Evolutionary conservation across 2,329 filamentous ascomycete species (phyloP), one percentile per base, ranked within the genome.

Genomic region (Blastomyces gilchristii): DNA sequence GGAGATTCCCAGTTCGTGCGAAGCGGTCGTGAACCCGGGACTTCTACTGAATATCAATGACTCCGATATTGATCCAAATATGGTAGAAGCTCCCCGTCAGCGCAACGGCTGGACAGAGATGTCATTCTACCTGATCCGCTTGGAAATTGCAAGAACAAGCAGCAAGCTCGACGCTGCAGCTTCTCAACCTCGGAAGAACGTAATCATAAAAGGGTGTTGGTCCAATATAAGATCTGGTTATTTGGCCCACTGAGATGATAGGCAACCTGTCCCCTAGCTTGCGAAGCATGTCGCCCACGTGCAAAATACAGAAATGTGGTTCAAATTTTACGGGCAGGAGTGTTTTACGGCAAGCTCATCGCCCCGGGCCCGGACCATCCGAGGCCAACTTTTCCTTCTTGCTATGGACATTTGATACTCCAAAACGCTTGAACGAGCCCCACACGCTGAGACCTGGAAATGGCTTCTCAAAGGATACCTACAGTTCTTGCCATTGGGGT

Each of bases 291-390:
- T 88, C n/a, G 80, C 85, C 1, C 81, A 86, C 14, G 78, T 90
- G 31, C 84, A 90, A 65, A 83, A 89, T 77, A 84, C 84, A 64
- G 90, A 90, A 74, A 87, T 90, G 81, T 88, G 85, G 74, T 79
- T 91, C 39, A 81, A 90, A 63, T 81, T 88, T 1, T 87, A 90
- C 69, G 84, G 90, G 66, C 86, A 87, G 0, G 79, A 84, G 65
- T 81, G 88, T 49, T 68, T 71, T 52, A 66, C 68, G n/a, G 72
- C 1, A 66, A 43, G 11, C 49, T 14, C 22, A 14, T 43, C 41
- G 12, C 45, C 11, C 11, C 22, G 31, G 37, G 34, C 69, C 25
- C 67, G 82, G 84, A 83, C 85, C 58, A 81, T 83, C 11, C 82
- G 83, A 63, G 82, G 88, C 64, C 83, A 84, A 64, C 79, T 90